Base-by-base conservation (phyloP, 2,329 filamentous ascomycete genomes). In the Alternaria alternata region DNA sequence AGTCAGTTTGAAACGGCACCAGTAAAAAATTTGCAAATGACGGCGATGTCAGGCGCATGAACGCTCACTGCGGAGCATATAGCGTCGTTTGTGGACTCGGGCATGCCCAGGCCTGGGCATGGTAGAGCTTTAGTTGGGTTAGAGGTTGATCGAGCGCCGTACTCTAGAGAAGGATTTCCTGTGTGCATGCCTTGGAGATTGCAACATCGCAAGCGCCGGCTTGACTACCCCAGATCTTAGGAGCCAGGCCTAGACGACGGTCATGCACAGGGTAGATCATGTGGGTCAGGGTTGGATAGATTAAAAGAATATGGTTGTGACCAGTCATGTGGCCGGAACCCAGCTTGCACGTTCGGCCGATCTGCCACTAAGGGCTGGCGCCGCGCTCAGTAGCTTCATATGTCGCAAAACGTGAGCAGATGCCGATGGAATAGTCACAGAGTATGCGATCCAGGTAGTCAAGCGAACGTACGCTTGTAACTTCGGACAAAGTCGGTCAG, bases 111-210 rank as follows among this genome's bases (percentile, higher is more conserved):
- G 24, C 53, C 49, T 18, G 42, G 38, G 46, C 41, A 30, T n/a
- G 26, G 18, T 57, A 42, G 39, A 24, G 34, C 47, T 60, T 55
- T 62, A 51, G 54, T 65, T 24, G 57, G 55, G 64, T 63, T 63
- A 70, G 57, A 54, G 54, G 53, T n/a, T 16, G 32, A 55, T 30
- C 42, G 30, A 66, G 58, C 57, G 61, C 52, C 63, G 51, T 46
- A 56, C 49, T 54, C 55, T 67, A 53, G 64, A 62, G 51, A 61
- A 47, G 7, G 61, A 42, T 39, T 44, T 34, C 63, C 63, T 63
- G 56, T 63, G 47, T 51, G 59, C 36, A 66, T 70, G 67, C 68
- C 42, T 67, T 61, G 67, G 49, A 67, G 58, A 72, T 69, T 65
- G 62, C 49, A 62, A 60, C 58, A 20, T 46, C 14, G 36, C 20